These are phyloP conservation scores for Thecaphora thlaspeos DNA, from an alignment of 1,284 basidiomycete genomes.

Conservation along the genomic window DNA sequence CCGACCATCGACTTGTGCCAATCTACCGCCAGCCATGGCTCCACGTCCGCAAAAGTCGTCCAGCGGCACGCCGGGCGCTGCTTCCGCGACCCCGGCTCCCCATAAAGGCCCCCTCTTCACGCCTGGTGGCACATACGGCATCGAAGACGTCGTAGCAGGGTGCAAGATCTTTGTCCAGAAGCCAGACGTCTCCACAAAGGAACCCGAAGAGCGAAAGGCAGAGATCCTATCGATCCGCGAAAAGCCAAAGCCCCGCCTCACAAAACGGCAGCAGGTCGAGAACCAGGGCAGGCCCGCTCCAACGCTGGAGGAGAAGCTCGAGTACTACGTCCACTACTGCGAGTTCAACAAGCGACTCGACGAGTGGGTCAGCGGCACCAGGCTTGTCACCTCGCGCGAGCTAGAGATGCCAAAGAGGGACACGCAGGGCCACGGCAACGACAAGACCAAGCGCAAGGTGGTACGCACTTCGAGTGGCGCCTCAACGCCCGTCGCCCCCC, in stretches of 20 bases:
- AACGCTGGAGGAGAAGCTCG: conserved; percentile 40
- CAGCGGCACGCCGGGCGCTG: conserved; percentile 24
- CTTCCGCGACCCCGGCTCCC: conserved; percentile 29
- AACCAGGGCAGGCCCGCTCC: conserved; percentile 28
- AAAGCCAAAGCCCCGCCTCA: conserved; percentile 42
- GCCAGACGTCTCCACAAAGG: conserved; percentile 46
- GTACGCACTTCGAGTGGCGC: conserved; percentile 28
- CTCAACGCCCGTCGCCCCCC: conserved; percentile 22
- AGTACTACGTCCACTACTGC: conserved; percentile 46
- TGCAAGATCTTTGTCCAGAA: conserved; percentile 55
- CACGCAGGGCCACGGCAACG: conserved; percentile 49
- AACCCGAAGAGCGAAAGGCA: conserved; percentile 51
- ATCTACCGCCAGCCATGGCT: conserved; percentile 21
- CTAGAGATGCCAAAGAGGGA: conserved; percentile 84
- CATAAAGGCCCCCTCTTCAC: conserved; percentile 32
- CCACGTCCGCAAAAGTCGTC: conserved; percentile 32
- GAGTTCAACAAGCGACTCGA: conserved; percentile 70
- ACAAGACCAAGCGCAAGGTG: conserved; percentile 60
- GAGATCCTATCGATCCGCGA: conserved; percentile 55
- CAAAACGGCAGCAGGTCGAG: conserved; percentile 38
- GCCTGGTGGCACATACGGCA: conserved; percentile 46
- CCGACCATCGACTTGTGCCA: neutral
- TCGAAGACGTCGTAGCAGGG: conserved; percentile 46
- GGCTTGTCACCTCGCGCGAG: conserved; percentile 79
- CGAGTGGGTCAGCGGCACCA: conserved; percentile 91